A percentile compares a stretch with the other conserved stretches of the same genome.
Conservation (phyloP, 805 yeast genomes). For the Wickerhamomyces kurtzmanii region DNA sequence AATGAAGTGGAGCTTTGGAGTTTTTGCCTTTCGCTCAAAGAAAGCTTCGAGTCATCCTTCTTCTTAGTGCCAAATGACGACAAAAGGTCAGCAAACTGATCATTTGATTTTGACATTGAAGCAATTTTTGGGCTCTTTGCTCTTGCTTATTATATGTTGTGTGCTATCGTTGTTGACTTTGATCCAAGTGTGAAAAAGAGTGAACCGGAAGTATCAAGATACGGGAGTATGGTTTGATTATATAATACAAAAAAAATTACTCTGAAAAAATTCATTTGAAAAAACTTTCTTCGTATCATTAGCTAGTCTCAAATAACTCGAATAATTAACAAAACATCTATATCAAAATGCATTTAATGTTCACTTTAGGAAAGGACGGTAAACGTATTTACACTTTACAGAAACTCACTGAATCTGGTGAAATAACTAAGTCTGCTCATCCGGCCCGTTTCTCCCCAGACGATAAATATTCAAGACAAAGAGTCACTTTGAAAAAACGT, state of each 20-base stretch:
- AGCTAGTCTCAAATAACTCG: too few relatives aligned
- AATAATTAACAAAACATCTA: slow-evolving; percentile 1
- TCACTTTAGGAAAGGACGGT: slow-evolving; percentile 90
- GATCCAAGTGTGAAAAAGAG: too few relatives aligned
- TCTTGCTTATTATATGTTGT: too few relatives aligned
- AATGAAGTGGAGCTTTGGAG: slow-evolving; percentile 5
- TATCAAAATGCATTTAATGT: slow-evolving; percentile 91
- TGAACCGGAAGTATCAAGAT: too few relatives aligned
- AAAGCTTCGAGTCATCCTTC: slow-evolving; percentile 16
- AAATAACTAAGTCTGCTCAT: slow-evolving; percentile 96
- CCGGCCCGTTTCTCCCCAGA: slow-evolving; percentile 99
- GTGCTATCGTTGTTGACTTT: too few relatives aligned
- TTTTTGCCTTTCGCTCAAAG: slow-evolving; percentile 24
- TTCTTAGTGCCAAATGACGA: slow-evolving; percentile 11
- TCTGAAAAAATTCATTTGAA: background rate
- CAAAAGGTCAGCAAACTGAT: slow-evolving; percentile 18
- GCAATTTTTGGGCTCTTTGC: too few relatives aligned
- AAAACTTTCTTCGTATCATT: too few relatives aligned
- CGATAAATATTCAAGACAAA: slow-evolving; percentile 97
- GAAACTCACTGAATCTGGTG: slow-evolving; percentile 75
- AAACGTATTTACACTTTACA: slow-evolving; percentile 90
- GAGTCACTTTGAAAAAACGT: slow-evolving; percentile 96
- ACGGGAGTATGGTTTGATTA: too few relatives aligned
- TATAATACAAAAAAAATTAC: background rate
- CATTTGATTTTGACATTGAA: too few relatives aligned